Base-by-base conservation (phyloP, 2,329 filamentous ascomycete genomes). In the Ascochyta pisi region DNA sequence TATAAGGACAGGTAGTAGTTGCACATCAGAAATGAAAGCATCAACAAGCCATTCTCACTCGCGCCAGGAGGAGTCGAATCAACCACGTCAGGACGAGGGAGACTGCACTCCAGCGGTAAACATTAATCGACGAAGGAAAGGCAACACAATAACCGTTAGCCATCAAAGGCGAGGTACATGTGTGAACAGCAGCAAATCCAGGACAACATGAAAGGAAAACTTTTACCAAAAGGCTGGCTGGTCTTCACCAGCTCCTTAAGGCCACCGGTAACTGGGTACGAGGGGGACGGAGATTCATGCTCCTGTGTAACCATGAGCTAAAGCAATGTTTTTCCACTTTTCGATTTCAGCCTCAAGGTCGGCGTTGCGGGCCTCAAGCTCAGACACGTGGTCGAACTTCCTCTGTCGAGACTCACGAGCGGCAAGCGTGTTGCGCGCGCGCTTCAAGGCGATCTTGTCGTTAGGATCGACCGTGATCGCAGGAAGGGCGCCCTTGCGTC, bases 351-450 rank as follows among this genome's bases (percentile, higher is more conserved):
- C 81, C 75, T 88, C 83, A 26, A 94, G 79, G 72, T 89, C 86
- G 16, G 81, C 82, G 68, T 96, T 92, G 68, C 85, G 82, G 35
- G 84, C 83, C 79, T 96, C 90, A 41, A 96, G 82, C 54, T 87
- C 85, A 52, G 90, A 87, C 58, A 94, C 82, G 65, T 88, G 85
- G 73, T 89, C 83, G 54, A 91, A 87, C 81, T 96, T 96, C 64
- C 92, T 89, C 70, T 92, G 89, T 48, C 94, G 89, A 57, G 92
- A 96, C 80, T 96, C 96, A 64, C 94, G 92, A 68, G 94, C 94
- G 16, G 94, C 94, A 75, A 96, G 85, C 8, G 92, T 96, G 76
- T 97, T 98, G 65, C 92, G 89, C 46, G 92, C 93, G 75, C 94
- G 90, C 87, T 97, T 97, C 83, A 93, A 85, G 19, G 91, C 92